Conservation (phyloP, 148 eudicot genomes). For the Polygonum maritimum region DNA sequence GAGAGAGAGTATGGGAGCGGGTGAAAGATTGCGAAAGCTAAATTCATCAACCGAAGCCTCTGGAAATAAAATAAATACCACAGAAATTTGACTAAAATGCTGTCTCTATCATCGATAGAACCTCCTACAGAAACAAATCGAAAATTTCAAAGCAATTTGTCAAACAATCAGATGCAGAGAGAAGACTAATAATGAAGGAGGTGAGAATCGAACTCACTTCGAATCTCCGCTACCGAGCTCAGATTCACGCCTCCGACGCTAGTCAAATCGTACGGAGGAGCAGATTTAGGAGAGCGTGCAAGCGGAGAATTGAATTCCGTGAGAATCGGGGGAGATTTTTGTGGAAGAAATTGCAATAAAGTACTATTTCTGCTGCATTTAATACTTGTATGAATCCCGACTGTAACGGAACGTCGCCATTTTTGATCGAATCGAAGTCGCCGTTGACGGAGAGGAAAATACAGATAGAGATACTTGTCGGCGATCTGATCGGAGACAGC, state of each 20-base stretch:
- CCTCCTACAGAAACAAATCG: not conserved
- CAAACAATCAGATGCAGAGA: not conserved
- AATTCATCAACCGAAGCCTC: not conserved
- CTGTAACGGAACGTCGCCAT: conserved; percentile 5
- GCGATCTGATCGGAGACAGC: not conserved
- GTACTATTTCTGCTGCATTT: not conserved
- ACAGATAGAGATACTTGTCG: not conserved
- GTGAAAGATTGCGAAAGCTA: not conserved
- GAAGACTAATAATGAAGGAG: not conserved
- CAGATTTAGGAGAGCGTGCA: not conserved
- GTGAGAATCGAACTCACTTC: not conserved
- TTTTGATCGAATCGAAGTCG: not conserved
- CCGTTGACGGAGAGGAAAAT: not conserved
- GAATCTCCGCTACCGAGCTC: not conserved
- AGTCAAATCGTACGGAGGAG: not conserved
- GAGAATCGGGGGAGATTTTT: not conserved
- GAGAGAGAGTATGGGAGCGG: not conserved
- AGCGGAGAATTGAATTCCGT: conserved; percentile 2
- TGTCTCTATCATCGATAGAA: not conserved
- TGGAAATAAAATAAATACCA: not conserved
- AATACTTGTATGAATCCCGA: not conserved
- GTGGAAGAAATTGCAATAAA: not conserved
- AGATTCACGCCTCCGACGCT: not conserved
- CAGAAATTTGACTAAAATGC: not conserved
- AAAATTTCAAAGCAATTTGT: not conserved